These are phyloP conservation scores for Leptographium wingfieldii DNA, from an alignment of 2,329 filamentous ascomycete species.

Conservation along the genomic window DNA sequence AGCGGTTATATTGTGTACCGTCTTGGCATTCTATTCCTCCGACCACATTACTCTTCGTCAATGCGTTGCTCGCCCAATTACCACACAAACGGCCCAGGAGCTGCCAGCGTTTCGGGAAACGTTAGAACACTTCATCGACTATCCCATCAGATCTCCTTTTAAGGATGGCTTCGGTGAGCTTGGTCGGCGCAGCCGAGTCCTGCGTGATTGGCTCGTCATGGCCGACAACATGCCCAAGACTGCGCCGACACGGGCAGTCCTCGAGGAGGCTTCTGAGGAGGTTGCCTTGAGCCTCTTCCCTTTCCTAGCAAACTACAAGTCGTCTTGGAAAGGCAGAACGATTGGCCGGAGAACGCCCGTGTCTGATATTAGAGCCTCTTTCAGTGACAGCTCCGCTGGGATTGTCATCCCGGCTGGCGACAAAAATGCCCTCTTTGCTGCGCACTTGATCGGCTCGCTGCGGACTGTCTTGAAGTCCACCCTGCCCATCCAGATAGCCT, in stretches of 20 bases:
- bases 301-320: not conserved
- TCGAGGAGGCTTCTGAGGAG: not conserved
- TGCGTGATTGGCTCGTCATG: not conserved
- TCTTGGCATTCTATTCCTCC: not conserved
- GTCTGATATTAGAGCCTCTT: not conserved
- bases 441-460: not conserved
- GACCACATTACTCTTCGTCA: not conserved
- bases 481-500: constrained; percentile 3
- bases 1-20: not conserved
- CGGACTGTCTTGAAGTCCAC: not conserved
- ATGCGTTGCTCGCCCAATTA: not conserved
- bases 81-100: not conserved
- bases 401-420: constrained; percentile 3
- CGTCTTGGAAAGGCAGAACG: not conserved
- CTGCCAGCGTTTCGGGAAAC: not conserved
- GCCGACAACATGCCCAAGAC: not conserved
- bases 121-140: constrained; percentile 2
- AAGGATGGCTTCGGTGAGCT: constrained; percentile 2
- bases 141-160: not conserved
- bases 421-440: not conserved
- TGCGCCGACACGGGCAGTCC: not conserved
- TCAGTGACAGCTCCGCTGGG: not conserved
- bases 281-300: not conserved
- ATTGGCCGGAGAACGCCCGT: not conserved
- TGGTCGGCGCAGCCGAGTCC: not conserved